These are phyloP conservation scores for Tricholoma hemisulphureum DNA, from an alignment of 768 basidiomycete species.

Conservation along the genomic window DNA sequence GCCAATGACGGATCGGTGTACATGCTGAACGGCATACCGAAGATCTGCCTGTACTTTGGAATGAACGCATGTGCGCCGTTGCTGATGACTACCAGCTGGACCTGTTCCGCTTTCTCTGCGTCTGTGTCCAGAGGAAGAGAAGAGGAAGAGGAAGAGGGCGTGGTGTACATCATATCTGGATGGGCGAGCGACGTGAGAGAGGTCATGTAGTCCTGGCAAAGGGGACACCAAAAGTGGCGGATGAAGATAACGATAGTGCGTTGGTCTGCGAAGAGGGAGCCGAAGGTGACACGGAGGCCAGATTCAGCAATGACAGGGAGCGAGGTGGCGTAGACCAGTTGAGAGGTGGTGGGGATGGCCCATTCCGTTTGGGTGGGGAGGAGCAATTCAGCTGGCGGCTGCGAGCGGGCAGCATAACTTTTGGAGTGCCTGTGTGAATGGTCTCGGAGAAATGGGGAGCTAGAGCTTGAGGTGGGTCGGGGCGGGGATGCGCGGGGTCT, in stretches of 20 bases:
- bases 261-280: conserved; percentile 54
- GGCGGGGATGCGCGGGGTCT: not conserved
- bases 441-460: not conserved
- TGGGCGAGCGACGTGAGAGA: conserved; percentile 49
- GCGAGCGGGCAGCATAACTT: not conserved
- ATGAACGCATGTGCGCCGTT: conserved; percentile 79
- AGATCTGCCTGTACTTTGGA: conserved; percentile 74
- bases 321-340: conserved; percentile 60
- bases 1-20: conserved; percentile 76
- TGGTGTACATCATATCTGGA: conserved; percentile 38
- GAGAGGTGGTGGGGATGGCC: conserved; percentile 49
- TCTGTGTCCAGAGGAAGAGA: conserved; percentile 2
- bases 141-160: not conserved
- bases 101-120: conserved; percentile 24
- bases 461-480: not conserved
- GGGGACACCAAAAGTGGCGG: conserved; percentile 85
- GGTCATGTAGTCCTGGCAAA: conserved; percentile 86
- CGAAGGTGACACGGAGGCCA: conserved; percentile 66
- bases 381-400: not conserved
- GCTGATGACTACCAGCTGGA: conserved; percentile 71
- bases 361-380: conserved; percentile 36
- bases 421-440: not conserved
- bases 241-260: conserved; percentile 80
- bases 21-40: conserved; percentile 66
- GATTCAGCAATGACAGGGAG: conserved; percentile 65